These are phyloP conservation scores for Fomitopsis schrenkii DNA, from an alignment of 1,284 basidiomycete species.

Conservation along the genomic window DNA sequence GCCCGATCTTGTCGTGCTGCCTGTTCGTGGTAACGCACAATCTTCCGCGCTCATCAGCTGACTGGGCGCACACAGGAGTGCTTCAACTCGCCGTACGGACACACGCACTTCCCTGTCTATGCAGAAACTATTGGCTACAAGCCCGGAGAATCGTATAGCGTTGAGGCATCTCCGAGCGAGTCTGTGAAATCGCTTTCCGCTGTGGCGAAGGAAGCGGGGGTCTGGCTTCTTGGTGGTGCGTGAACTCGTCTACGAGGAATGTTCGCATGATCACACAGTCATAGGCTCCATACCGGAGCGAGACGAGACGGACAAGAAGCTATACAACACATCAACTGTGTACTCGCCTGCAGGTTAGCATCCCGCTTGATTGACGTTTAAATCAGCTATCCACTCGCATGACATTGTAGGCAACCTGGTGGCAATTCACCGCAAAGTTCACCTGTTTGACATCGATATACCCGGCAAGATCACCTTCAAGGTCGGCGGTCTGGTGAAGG, in stretches of 20 bases:
- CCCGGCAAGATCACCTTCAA: conserved; percentile 97
- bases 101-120: conserved; percentile 79
- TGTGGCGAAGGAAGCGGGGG: conserved; percentile 75
- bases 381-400: neutral
- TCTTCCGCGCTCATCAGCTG: neutral
- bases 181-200: conserved; percentile 81
- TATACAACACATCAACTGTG: conserved; percentile 94
- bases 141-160: conserved; percentile 53
- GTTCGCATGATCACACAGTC: neutral
- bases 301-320: conserved; percentile 54
- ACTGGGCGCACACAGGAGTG: conserved; percentile 63
- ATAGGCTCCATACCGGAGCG: conserved; percentile 88
- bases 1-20: conserved; percentile 85
- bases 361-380: neutral
- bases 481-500: conserved; percentile 38
- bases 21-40: conserved; percentile 46
- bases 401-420: conserved; percentile 69
- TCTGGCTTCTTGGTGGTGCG: conserved; percentile 91
- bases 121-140: conserved; percentile 75
- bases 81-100: conserved; percentile 97
- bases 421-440: conserved; percentile 89
- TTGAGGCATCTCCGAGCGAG: conserved; percentile 61
- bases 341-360: conserved; percentile 78
- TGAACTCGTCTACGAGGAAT: neutral
- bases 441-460: conserved; percentile 98